Evolutionary conservation across 2,329 filamentous ascomycete species (phyloP).

Genomic region (Bipolaris bicolor): DNA sequence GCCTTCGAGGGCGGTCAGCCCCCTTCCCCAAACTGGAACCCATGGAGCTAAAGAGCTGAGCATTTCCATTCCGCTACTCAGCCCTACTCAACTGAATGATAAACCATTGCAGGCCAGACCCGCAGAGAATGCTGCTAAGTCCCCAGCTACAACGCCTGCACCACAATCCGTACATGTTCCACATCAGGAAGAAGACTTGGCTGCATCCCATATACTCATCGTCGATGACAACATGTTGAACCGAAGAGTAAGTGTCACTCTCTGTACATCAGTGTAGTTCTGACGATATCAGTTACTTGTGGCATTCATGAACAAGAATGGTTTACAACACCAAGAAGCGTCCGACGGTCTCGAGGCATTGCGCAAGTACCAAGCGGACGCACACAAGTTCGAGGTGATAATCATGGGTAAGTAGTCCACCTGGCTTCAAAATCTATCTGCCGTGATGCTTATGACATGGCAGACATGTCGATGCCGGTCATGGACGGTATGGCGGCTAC

Average conservation of each 20-base stretch:
- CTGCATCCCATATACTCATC: conserved; percentile 36
- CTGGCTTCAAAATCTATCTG: neutral
- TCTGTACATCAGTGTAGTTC: neutral
- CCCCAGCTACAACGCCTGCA: neutral
- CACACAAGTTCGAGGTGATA: conserved; percentile 31
- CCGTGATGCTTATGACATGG: neutral
- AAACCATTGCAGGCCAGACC: neutral
- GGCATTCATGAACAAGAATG: conserved; percentile 40
- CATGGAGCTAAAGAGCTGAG: neutral
- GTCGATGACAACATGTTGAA: conserved; percentile 51
- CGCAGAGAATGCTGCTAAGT: neutral
- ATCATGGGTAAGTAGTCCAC: conserved; percentile 37
- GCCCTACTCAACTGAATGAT: neutral
- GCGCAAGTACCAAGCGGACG: conserved; percentile 27
- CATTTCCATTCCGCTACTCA: neutral
- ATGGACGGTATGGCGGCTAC: conserved; percentile 48
- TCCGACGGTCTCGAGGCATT: conserved; percentile 45
- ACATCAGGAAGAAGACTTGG: neutral
- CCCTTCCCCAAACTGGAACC: neutral
- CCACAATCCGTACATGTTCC: neutral
- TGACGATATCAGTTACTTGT: conserved; percentile 35
- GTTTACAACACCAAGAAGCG: conserved; percentile 32
- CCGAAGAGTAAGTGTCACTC: conserved; percentile 32
- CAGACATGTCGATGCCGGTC: conserved; percentile 47
- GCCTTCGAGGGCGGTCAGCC: neutral